Evolutionary conservation across 2,329 filamentous ascomycete species (phyloP), one percentile per base, ranked within the genome.

Genomic region (Dactylellina cionopaga): DNA sequence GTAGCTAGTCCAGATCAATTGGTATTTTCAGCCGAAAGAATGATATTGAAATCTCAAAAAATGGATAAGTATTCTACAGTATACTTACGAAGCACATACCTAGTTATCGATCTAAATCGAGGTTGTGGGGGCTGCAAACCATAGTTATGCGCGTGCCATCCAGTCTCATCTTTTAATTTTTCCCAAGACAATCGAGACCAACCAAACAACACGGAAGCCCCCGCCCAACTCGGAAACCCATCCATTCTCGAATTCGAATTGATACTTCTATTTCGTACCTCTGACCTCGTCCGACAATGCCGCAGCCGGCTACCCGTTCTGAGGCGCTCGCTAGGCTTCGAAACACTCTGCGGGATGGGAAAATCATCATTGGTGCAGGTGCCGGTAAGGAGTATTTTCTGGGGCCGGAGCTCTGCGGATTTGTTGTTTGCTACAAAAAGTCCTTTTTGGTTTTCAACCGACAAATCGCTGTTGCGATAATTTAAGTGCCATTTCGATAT

Each of bases 331-430:
- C 22, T 29, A 58, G 41, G 43, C 51, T 58, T 29, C 51, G 41
- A 49, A 43, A 31, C 22, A 66, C 41, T 22, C 62, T 66, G 31
- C 49, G 41, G 39, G 17, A 56, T 56, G 62, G 62, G 29, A 66
- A 66, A n/a, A 46, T 64, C 15, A 64, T 64, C 22, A 29, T 64
- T 17, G 59, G 59, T n/a, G 59, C 59, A 1, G 59, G 59, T 27
- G 59, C 62, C 25, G 49, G 60, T 56, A 29, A 52, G 58, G n/a
- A n/a, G 43, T 3, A 27, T 22, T 35, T 33, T 19, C 13, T 19
- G n/a, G n/a, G n/a, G n/a, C n/a, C 24, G 22, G 7, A 33, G 27
- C 41, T 59, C 27, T 17, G 19, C 41, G 15, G 41, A 15, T 44
- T 15, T 15, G 41, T 39, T n/a, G 13, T 11, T 49, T 3, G 44